Evolutionary conservation across 1,139 yeast genomes (phyloP), one percentile per base, ranked within the genome.

Genomic region (Suhomyces yuchorum): DNA sequence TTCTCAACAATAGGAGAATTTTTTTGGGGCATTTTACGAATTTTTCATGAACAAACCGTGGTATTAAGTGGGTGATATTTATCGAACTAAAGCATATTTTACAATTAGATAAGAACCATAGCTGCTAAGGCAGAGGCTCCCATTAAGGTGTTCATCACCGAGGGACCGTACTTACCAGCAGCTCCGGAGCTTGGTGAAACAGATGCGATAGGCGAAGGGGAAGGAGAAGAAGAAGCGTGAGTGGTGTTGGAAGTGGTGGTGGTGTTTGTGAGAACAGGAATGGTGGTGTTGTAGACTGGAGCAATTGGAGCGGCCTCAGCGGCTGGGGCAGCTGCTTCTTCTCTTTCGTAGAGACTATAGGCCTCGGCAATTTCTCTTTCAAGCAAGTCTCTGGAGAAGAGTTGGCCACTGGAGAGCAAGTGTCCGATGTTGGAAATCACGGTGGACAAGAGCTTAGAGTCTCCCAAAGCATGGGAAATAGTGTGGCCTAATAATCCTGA

Each of bases 401-500:
- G 43, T 19, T 43, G 46, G 3, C 61, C 60, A 14, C 49, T 44
- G 30, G 55, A 48, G 46, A 61, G 59, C 42, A 65, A 54, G 19
- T 52, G 33, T 20, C 61, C 62, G 36, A 65, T 46, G 49, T 62
- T 63, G 30, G 51, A 48, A 15, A 61, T 50, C 35, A 66, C 54
- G 15, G 72, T 68, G n/a, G 54, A 37, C 47, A 58, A 57, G 41
- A 68, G 64, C 6, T 55, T 58, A n/a, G 48, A 37, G 51, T 69
- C 73, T 4, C 53, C 47, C 37, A 66, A 54, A 20, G 72, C 70
- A 55, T 60, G 56, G 40, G 54, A 52, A 38, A 69, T 43, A 28
- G 63, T 58, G 53, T 67, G 52, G 37, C 55, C 58, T 42, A 70
- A 55, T 44, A 69, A 59, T 1, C 68, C 67, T 23, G 73, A 68